phyloP scores from a whole-genome alignment of 192 early-diverging fungal species.

The Diversispora eburnea region DNA sequence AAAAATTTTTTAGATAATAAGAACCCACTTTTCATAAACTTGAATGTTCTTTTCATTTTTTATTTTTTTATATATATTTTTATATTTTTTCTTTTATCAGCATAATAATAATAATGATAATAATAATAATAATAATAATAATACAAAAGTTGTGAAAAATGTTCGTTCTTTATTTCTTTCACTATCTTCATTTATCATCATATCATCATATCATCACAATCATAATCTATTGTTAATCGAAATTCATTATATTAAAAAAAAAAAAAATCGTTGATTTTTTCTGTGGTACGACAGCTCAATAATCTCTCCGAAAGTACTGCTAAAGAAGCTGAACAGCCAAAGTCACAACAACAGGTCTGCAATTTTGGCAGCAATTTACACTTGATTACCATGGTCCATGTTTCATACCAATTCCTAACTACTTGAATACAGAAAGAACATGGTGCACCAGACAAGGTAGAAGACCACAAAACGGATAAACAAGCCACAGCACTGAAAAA shows the following conservation, averaged over 20 bases:
- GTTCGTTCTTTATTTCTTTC: neutral
- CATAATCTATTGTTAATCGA: neutral
- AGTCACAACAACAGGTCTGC: slow-evolving; percentile 25
- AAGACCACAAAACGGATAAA: slow-evolving; percentile 24
- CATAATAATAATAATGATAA: neutral
- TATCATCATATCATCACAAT: too few species aligned
- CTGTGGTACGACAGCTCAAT: neutral
- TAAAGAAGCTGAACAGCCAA: slow-evolving; percentile 30
- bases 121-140: neutral
- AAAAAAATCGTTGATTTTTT: neutral
- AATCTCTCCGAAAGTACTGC: slow-evolving; percentile 20
- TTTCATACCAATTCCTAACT: slow-evolving; percentile 20
- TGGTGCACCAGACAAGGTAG: slow-evolving; percentile 25
- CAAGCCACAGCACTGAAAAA: neutral
- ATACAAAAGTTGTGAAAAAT: slow-evolving; percentile 1
- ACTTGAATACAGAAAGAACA: slow-evolving; percentile 25
- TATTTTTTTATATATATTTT: neutral
- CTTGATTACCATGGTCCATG: slow-evolving; percentile 19
- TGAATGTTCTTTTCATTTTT: neutral
- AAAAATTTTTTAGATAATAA: slow-evolving; percentile 11
- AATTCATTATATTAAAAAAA: neutral
- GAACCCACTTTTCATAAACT: neutral
- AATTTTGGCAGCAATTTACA: slow-evolving; percentile 24
- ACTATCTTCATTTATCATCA: too few species aligned
- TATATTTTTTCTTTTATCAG: neutral